A percentile compares a stretch with the other conserved stretches of the same genome.
Evolutionary conservation across 2,329 filamentous ascomycete genomes (phyloP).

Genomic region (Trichoderma endophyticum): DNA sequence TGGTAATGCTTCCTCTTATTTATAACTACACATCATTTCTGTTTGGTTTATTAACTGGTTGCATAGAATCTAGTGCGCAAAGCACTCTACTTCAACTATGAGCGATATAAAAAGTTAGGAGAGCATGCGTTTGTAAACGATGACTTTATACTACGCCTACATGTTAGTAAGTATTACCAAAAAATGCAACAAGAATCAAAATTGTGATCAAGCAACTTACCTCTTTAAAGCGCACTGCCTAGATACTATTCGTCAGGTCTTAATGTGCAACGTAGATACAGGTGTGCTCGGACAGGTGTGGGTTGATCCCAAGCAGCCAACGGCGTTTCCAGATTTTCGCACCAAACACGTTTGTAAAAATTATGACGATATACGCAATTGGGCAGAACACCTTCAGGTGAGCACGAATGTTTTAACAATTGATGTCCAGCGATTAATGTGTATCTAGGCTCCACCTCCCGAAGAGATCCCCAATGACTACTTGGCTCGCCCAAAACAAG

Average conservation of each 20-base stretch:
- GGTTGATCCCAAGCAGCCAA: conserved; percentile 44
- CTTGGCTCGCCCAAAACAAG: conserved; percentile 19
- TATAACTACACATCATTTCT: background rate
- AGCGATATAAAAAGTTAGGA: conserved; percentile 51
- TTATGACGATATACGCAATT: conserved; percentile 50
- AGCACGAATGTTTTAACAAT: background rate
- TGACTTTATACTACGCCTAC: conserved; percentile 51
- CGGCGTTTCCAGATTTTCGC: conserved; percentile 60
- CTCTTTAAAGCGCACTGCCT: conserved; percentile 47
- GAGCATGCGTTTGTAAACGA: conserved; percentile 54
- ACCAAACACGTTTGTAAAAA: conserved; percentile 58
- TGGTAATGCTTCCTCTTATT: conserved; percentile 38
- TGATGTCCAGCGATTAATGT: background rate
- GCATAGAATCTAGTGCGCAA: conserved; percentile 55
- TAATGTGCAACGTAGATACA: conserved; percentile 62
- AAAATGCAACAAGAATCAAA: background rate
- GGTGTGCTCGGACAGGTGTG: conserved; percentile 61
- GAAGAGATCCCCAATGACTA: conserved; percentile 24
- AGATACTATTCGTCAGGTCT: conserved; percentile 58
- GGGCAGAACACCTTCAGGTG: conserved; percentile 53
- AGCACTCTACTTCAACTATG: conserved; percentile 56
- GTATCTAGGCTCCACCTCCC: conserved; percentile 22
- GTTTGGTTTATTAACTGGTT: fast-evolving
- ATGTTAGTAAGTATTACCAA: conserved; percentile 50
- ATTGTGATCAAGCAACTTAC: background rate